Evolutionary conservation across 1,139 yeast genomes (phyloP).

Genomic region (Scheffersomyces segobiensis): DNA sequence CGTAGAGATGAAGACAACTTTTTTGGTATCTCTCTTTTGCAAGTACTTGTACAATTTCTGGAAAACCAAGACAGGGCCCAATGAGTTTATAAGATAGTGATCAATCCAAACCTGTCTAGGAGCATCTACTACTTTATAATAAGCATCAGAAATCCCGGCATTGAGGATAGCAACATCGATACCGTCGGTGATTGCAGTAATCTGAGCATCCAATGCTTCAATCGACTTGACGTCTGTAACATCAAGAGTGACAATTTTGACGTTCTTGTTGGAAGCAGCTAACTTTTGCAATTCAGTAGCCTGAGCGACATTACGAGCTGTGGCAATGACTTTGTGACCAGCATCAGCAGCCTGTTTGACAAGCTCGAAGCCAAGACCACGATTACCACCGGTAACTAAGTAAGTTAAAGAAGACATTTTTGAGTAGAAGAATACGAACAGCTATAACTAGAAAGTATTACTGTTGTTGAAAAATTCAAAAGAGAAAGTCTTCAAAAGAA

Average conservation of each 20-base stretch:
- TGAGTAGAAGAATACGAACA: background rate
- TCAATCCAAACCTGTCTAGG: background rate
- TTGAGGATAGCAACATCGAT: slow-evolving; percentile 5
- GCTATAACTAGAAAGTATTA: background rate
- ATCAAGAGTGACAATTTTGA: slow-evolving; percentile 7
- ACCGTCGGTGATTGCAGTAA: slow-evolving; percentile 1
- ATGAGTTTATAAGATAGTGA: slow-evolving; percentile 2
- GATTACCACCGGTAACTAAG: slow-evolving; percentile 26
- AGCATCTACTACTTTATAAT: background rate
- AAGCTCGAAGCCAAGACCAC: slow-evolving; percentile 31
- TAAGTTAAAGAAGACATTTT: slow-evolving; percentile 8
- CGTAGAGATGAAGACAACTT: slow-evolving; percentile 5
- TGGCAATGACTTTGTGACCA: slow-evolving; percentile 21
- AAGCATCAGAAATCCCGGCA: slow-evolving; percentile 3
- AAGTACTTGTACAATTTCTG: slow-evolving; percentile 3
- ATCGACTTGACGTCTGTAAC: slow-evolving; percentile 3
- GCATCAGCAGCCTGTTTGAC: slow-evolving; percentile 17
- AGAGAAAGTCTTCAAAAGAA: background rate
- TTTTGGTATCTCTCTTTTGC: slow-evolving; percentile 3
- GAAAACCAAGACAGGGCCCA: slow-evolving; percentile 4
- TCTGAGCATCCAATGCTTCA: slow-evolving; percentile 22
- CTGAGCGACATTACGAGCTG: slow-evolving; percentile 13
- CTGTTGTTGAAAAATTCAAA: background rate
- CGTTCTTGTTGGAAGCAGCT: slow-evolving; percentile 5
- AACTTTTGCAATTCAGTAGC: slow-evolving; percentile 13